These are phyloP conservation scores for Aspergillus kassunensis DNA, from an alignment of 495 filamentous ascomycete species.

Conservation along the genomic window DNA sequence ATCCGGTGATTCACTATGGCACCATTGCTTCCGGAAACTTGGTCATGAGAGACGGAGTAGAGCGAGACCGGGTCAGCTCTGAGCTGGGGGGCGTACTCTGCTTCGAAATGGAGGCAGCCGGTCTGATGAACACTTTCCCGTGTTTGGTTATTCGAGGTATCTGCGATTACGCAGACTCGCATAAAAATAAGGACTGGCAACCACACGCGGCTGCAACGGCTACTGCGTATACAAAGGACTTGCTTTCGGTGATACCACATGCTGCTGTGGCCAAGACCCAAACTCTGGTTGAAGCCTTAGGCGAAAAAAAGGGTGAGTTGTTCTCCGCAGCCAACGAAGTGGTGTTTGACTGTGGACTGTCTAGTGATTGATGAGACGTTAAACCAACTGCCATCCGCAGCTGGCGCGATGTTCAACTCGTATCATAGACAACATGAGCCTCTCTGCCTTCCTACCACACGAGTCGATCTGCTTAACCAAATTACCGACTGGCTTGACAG, in stretches of 20 bases:
- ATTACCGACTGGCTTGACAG: neutral
- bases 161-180: slow-evolving; percentile 11
- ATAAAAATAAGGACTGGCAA: slow-evolving; percentile 6
- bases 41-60: too few species aligned
- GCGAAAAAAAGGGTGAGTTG: neutral
- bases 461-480: neutral
- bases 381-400: neutral
- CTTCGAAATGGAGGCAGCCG: too few species aligned
- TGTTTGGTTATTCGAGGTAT: slow-evolving; percentile 11
- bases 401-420: neutral
- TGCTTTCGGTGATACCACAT: neutral
- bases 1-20: too few species aligned
- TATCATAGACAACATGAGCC: neutral
- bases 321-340: neutral
- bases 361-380: neutral
- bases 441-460: neutral
- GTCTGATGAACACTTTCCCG: neutral
- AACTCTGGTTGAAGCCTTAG: neutral
- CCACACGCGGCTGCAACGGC: neutral
- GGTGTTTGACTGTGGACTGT: neutral
- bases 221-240: slow-evolving; percentile 6
- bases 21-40: too few species aligned
- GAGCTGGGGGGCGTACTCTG: too few species aligned
- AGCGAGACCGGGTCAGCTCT: too few species aligned
- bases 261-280: neutral